Conservation (phyloP, 2,329 filamentous ascomycete species). For the Diaporthe sp. region DNA sequence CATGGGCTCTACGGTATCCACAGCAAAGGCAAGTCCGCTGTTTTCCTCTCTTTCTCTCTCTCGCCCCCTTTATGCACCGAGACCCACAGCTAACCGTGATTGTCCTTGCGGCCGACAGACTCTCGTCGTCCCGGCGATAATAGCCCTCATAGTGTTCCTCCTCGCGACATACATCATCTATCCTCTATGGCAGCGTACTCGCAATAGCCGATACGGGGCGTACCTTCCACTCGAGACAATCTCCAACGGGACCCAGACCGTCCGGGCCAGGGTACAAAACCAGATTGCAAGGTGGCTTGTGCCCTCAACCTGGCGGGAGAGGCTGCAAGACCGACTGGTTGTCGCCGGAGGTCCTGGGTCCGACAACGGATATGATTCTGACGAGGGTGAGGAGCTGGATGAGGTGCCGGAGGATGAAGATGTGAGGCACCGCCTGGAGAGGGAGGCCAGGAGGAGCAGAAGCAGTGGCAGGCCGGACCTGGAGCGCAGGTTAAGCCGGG, state of each 20-base stretch:
- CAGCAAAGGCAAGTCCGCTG: conserved; percentile 34
- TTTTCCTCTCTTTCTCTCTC: background rate
- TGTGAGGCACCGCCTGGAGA: conserved; percentile 54
- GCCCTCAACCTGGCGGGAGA: conserved; percentile 62
- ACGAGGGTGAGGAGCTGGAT: conserved; percentile 79
- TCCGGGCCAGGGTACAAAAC: conserved; percentile 66
- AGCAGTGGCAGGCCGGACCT: conserved; percentile 56
- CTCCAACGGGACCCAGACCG: conserved; percentile 67
- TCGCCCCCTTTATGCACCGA: background rate
- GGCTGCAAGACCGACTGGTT: conserved; percentile 56
- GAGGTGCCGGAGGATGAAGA: conserved; percentile 68
- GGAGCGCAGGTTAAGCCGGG: conserved; percentile 78
- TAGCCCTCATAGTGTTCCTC: conserved; percentile 79
- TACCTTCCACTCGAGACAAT: conserved; percentile 79
- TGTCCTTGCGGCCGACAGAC: conserved; percentile 63
- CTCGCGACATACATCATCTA: conserved; percentile 74
- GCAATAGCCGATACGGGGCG: conserved; percentile 75
- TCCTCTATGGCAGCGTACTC: conserved; percentile 79
- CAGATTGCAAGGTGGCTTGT: conserved; percentile 57
- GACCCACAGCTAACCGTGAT: conserved; percentile 1
- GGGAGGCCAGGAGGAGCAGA: conserved; percentile 41
- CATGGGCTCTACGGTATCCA: conserved; percentile 54
- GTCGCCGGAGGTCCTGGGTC: conserved; percentile 55
- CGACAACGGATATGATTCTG: conserved; percentile 70
- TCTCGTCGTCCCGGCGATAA: conserved; percentile 77